Conservation (phyloP, 1,139 yeast species). For the Blastobotrys buckinghamii region DNA sequence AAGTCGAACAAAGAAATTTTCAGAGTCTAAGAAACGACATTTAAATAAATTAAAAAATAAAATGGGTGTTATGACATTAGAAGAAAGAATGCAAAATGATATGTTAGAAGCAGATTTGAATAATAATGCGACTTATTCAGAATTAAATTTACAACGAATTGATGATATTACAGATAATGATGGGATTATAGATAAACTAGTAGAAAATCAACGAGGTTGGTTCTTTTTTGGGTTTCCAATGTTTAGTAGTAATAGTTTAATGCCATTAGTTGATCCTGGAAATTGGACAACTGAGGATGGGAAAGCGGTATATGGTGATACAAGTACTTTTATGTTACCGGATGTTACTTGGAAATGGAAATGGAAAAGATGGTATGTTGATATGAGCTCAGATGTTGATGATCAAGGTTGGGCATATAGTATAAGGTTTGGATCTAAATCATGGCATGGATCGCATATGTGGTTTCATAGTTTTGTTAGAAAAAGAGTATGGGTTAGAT, state of each 20-base stretch:
- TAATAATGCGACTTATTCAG: not conserved
- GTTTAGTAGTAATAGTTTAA: slow-evolving; percentile 49
- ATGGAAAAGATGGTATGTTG: slow-evolving; percentile 68
- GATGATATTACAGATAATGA: not conserved
- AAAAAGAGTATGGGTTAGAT: slow-evolving; percentile 37
- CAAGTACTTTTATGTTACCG: slow-evolving; percentile 53
- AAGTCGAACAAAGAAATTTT: not conserved
- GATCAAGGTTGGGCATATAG: slow-evolving; percentile 77
- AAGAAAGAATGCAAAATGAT: not conserved
- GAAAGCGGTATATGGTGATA: slow-evolving; percentile 32
- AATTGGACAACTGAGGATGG: slow-evolving; percentile 32
- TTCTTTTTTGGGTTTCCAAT: slow-evolving; percentile 59
- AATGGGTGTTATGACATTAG: not conserved
- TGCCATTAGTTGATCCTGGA: slow-evolving; percentile 56
- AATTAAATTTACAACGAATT: not conserved
- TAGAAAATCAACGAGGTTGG: slow-evolving; percentile 69
- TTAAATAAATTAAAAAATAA: not conserved
- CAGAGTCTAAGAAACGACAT: not conserved
- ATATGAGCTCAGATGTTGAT: slow-evolving; percentile 67
- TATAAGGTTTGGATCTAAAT: slow-evolving; percentile 31
- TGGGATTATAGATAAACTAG: slow-evolving; percentile 27
- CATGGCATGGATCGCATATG: slow-evolving; percentile 38
- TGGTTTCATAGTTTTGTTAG: slow-evolving; percentile 39
- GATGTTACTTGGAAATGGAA: slow-evolving; percentile 65
- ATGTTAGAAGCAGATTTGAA: not conserved